A percentile compares a stretch with the other conserved stretches of the same genome.
phyloP scores from a whole-genome alignment of 192 early-diverging fungal genomes.

The Coemansia furcata region DNA sequence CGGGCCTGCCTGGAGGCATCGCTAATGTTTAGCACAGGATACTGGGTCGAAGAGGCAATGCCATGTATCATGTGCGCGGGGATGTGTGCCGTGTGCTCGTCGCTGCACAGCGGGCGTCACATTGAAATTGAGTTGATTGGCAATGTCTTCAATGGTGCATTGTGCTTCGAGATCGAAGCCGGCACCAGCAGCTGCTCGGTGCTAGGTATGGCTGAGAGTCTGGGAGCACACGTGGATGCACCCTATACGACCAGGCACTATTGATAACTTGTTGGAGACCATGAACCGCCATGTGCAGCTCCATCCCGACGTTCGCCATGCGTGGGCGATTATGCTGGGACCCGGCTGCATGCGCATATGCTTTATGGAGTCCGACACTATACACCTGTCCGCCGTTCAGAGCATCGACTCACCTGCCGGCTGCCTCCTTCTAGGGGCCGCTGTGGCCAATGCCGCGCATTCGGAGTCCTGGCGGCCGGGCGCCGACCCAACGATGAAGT shows the following conservation, averaged over 20 bases:
- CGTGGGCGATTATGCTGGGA: conserved; percentile 29
- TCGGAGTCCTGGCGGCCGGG: conserved; percentile 36
- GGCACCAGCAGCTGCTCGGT: neutral
- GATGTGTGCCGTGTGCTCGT: neutral
- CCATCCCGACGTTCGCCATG: conserved; percentile 20
- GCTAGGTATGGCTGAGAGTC: neutral
- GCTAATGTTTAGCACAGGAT: neutral
- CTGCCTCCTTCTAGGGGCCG: neutral
- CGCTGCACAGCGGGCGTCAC: neutral
- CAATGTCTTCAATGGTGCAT: conserved; percentile 6
- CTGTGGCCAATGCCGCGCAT: neutral
- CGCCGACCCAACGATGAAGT: conserved; percentile 37
- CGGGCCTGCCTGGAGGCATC: neutral
- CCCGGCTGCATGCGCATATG: conserved; percentile 22
- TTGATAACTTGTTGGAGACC: conserved; percentile 24
- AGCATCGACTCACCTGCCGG: too few species aligned
- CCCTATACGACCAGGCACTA: conserved; percentile 13
- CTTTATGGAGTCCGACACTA: conserved; percentile 35
- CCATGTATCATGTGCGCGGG: neutral
- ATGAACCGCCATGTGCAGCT: conserved; percentile 26
- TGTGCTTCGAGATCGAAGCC: neutral
- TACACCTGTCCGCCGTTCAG: conserved; percentile 14
- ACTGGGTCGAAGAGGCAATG: neutral
- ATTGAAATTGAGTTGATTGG: neutral
- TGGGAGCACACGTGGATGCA: neutral